phyloP scores from a whole-genome alignment of 345 rosid genomes.

The Citrus glauca region DNA sequence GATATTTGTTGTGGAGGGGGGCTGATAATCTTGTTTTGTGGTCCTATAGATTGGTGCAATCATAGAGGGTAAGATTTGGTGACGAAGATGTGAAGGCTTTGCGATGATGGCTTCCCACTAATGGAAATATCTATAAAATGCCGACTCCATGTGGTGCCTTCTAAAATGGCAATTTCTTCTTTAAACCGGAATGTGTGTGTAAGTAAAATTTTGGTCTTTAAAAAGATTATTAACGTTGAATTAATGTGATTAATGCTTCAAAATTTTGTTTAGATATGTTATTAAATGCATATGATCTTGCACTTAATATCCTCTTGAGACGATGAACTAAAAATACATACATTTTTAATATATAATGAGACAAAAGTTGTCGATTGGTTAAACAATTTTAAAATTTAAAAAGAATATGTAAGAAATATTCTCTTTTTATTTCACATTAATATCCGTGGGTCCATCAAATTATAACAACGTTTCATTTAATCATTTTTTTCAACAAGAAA shows the following conservation, averaged over 20 bases:
- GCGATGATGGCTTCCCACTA: constrained; percentile 49
- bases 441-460: background rate
- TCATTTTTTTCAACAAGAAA: background rate
- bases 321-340: too few relatives aligned
- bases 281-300: background rate
- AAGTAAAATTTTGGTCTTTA: too few relatives aligned
- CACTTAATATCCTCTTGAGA: too few relatives aligned
- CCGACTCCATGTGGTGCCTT: constrained; percentile 43
- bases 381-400: too few relatives aligned
- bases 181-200: background rate
- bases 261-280: background rate
- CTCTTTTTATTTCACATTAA: background rate
- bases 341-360: too few relatives aligned
- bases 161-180: constrained; percentile 14
- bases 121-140: constrained; percentile 37
- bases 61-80: constrained; percentile 44
- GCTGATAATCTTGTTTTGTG: background rate
- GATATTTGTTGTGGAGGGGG: background rate
- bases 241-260: background rate
- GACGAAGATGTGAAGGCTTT: constrained; percentile 30
- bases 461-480: background rate
- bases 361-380: too few relatives aligned
- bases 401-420: background rate
- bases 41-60: constrained; percentile 16
- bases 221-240: background rate